Conservation (phyloP, 495 filamentous ascomycete species). For the Trypethelium eluteriae region DNA sequence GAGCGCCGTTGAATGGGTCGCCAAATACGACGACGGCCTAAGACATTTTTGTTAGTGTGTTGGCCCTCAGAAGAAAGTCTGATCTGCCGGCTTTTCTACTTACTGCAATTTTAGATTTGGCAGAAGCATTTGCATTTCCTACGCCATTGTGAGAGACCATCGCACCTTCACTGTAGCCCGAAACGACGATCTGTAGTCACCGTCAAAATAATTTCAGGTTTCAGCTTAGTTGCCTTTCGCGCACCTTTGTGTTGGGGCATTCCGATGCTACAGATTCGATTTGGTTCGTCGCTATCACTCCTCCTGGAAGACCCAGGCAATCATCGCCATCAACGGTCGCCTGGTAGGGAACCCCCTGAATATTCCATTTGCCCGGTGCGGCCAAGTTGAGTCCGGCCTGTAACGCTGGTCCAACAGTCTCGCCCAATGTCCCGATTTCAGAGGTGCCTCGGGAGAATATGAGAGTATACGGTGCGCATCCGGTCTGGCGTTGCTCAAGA, state of each 20-base stretch:
- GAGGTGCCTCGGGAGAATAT: neutral
- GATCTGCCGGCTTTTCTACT: neutral
- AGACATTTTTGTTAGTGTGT: neutral
- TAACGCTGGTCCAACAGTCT: neutral
- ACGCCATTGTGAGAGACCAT: neutral
- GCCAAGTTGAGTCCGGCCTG: neutral
- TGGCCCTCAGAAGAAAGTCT: neutral
- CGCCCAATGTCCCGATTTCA: neutral
- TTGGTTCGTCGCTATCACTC: neutral
- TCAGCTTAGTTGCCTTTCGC: neutral
- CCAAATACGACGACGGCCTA: slow-evolving; percentile 2
- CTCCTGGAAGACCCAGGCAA: neutral
- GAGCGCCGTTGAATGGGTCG: neutral
- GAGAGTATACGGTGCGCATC: neutral
- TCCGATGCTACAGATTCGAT: neutral
- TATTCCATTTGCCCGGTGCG: neutral
- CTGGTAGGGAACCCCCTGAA: neutral
- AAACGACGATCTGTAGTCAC: neutral
- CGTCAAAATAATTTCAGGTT: neutral
- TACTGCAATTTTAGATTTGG: neutral
- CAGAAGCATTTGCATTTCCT: neutral
- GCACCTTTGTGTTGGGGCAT: neutral
- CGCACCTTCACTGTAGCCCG: slow-evolving; percentile 1
- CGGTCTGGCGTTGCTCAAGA: neutral
- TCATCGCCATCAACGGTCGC: neutral